Conservation (phyloP, 208 protist genomes). For the Wallacemonas rigidus region DNA sequence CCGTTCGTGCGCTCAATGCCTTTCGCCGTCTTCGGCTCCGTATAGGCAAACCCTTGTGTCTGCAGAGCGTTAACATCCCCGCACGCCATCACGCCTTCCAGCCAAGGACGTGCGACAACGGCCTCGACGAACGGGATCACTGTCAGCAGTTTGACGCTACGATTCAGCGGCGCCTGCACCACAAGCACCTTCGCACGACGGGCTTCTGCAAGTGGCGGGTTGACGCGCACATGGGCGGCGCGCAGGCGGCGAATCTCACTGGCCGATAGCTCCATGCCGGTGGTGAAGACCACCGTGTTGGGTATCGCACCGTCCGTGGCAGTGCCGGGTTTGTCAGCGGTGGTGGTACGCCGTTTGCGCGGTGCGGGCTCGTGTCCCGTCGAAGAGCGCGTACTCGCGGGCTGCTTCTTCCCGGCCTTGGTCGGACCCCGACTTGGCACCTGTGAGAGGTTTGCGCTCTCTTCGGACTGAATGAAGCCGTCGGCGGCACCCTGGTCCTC, state of each 20-base stretch:
- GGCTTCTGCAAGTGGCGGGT: conserved; percentile 46
- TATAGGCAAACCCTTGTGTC: conserved; percentile 30
- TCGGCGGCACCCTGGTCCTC: no score
- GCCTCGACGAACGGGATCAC: conserved; percentile 54
- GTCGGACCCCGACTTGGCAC: no score
- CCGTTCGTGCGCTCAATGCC: conserved; percentile 66
- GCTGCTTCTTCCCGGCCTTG: neutral
- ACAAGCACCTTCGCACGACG: conserved; percentile 43
- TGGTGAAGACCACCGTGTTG: conserved; percentile 59
- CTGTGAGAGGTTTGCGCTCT: no score
- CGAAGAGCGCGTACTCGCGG: neutral
- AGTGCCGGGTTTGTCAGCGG: no score
- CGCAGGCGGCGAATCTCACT: conserved; percentile 25
- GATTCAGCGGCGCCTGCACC: conserved; percentile 50
- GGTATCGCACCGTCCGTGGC: neutral
- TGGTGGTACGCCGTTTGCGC: neutral
- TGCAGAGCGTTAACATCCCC: conserved; percentile 14
- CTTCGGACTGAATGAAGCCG: no score
- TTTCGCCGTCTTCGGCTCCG: conserved; percentile 30
- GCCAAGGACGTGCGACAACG: conserved; percentile 54
- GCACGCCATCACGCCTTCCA: conserved; percentile 43
- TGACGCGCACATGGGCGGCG: conserved; percentile 46
- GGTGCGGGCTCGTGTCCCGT: neutral
- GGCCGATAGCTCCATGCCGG: conserved; percentile 47
- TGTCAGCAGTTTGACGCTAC: conserved; percentile 80